Conservation (phyloP, 495 filamentous ascomycete species). For the Neurospora sp. region DNA sequence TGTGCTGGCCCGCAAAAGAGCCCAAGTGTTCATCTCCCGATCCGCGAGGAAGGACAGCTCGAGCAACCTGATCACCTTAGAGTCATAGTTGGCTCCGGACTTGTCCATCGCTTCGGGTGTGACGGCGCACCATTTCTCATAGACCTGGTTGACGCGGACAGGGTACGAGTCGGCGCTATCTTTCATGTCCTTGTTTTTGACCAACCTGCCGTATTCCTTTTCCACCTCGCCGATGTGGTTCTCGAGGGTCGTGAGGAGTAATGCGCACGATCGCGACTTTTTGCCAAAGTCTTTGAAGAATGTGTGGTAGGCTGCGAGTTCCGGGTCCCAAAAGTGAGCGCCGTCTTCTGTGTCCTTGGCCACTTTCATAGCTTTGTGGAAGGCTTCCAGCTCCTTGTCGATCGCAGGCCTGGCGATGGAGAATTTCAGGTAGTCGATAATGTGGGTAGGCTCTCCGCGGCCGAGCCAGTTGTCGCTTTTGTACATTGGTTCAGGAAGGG, state of each 20-base stretch:
- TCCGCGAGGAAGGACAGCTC: slow-evolving; percentile 29
- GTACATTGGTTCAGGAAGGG: slow-evolving; percentile 33
- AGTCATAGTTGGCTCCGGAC: slow-evolving; percentile 14
- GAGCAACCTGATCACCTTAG: slow-evolving; percentile 23
- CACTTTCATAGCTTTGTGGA: slow-evolving; percentile 26
- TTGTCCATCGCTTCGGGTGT: slow-evolving; percentile 17
- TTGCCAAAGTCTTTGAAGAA: slow-evolving; percentile 16
- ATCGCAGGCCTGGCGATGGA: slow-evolving; percentile 43
- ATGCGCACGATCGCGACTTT: slow-evolving; percentile 18
- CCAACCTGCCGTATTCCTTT: slow-evolving; percentile 19
- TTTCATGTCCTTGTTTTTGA: slow-evolving; percentile 9
- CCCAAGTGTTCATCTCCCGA: slow-evolving; percentile 36
- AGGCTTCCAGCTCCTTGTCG: slow-evolving; percentile 36
- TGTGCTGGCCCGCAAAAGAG: slow-evolving; percentile 52
- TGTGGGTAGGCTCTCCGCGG: slow-evolving; percentile 37
- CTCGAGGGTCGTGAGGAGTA: slow-evolving; percentile 23
- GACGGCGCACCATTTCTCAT: slow-evolving; percentile 37
- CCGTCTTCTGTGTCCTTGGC: slow-evolving; percentile 7
- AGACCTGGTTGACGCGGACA: slow-evolving; percentile 31
- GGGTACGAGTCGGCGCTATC: slow-evolving; percentile 19
- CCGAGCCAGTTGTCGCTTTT: slow-evolving; percentile 23
- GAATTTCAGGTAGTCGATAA: slow-evolving; percentile 70
- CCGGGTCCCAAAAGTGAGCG: slow-evolving; percentile 32
- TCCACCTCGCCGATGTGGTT: slow-evolving; percentile 22
- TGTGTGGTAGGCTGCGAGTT: slow-evolving; percentile 36